Evolutionary conservation across 2,329 filamentous ascomycete genomes (phyloP).

Genomic region (Botryosphaeria dothidea): DNA sequence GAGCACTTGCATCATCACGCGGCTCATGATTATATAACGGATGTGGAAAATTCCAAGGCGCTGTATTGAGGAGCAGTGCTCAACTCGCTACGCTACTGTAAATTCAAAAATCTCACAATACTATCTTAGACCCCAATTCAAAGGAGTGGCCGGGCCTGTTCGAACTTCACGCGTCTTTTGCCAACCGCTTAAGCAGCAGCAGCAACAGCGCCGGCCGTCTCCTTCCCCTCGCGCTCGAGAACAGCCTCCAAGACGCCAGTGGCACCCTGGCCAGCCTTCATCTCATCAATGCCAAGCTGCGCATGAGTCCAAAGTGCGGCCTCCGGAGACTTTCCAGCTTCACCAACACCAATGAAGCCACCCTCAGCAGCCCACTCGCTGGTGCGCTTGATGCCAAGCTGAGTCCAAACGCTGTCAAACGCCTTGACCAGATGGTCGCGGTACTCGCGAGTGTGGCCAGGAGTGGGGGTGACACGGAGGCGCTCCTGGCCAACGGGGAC

Average conservation of each 20-base stretch:
- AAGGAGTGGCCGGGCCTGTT: conserved; percentile 17
- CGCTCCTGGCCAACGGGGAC: conserved; percentile 98
- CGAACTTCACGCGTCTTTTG: not conserved
- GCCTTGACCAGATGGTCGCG: conserved; percentile 83
- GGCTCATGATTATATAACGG: not conserved
- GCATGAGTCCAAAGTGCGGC: conserved; percentile 87
- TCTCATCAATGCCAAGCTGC: conserved; percentile 77
- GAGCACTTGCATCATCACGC: not conserved
- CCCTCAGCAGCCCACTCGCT: conserved; percentile 88
- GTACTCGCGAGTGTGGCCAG: conserved; percentile 82
- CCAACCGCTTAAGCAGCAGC: conserved; percentile 34
- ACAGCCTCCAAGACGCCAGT: conserved; percentile 50
- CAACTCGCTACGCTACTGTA: not conserved
- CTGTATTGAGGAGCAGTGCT: conserved; percentile 7
- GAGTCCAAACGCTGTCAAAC: conserved; percentile 83
- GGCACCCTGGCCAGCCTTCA: conserved; percentile 50
- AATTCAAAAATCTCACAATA: not conserved
- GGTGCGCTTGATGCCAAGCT: conserved; percentile 88
- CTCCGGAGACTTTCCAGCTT: conserved; percentile 59
- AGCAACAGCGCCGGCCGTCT: conserved; percentile 45
- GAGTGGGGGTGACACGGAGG: conserved; percentile 92
- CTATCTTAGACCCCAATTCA: conserved; percentile 6
- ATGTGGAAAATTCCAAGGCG: not conserved
- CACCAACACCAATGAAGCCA: conserved; percentile 92
- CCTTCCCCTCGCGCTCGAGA: conserved; percentile 47